Conservation (phyloP, 2,329 filamentous ascomycete species). For the Dichotomopilus funicola region DNA sequence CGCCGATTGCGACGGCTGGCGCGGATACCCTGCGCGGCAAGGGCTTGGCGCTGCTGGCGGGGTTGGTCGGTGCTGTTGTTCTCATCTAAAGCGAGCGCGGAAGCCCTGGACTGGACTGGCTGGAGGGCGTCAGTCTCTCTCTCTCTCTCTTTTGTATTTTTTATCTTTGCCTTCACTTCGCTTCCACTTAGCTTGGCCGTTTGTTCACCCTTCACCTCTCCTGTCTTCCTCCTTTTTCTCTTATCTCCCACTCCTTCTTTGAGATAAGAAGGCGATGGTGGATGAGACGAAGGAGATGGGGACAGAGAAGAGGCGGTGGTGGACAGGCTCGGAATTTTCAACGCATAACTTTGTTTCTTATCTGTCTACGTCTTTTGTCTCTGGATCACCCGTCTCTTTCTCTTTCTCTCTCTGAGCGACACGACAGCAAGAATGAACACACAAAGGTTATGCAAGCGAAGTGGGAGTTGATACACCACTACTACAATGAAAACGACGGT, state of each 20-base stretch:
- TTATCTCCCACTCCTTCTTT: no score
- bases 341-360: background rate
- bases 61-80: slow-evolving; percentile 33
- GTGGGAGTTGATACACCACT: no score
- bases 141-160: background rate
- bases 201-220: background rate
- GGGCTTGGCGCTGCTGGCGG: slow-evolving; percentile 33
- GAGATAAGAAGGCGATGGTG: no score
- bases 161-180: background rate
- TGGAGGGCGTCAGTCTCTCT: background rate
- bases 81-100: slow-evolving; percentile 26
- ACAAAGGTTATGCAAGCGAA: no score
- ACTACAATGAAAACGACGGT: no score
- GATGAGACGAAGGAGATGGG: no score
- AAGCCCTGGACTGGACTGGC: background rate
- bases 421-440: no score
- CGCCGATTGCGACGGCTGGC: slow-evolving; percentile 28
- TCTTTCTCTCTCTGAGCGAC: background rate
- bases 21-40: slow-evolving; percentile 19
- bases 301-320: no score
- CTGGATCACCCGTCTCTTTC: background rate
- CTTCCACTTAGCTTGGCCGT: background rate
- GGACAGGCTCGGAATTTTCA: no score
- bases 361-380: background rate
- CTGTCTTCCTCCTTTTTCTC: background rate